Conservation (phyloP, 306 rosid species). For the Dalbergia cochinchinensis region DNA sequence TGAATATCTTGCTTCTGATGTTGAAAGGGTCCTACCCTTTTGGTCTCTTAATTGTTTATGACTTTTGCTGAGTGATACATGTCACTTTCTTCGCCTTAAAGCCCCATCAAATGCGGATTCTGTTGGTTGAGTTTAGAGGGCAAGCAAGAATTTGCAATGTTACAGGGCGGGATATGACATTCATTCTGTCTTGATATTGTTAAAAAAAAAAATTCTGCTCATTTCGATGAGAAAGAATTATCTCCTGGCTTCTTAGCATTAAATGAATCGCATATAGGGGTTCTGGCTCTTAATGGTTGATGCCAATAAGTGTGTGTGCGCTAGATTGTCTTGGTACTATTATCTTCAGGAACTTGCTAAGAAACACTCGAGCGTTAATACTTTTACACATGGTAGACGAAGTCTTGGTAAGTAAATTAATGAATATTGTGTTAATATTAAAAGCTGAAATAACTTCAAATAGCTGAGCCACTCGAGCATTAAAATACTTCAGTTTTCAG, state of each 20-base stretch:
- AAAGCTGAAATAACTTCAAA: background rate
- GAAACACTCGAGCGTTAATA: background rate
- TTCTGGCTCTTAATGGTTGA: background rate
- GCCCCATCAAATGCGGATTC: background rate
- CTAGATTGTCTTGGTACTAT: background rate
- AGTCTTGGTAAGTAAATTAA: background rate
- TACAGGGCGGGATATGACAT: constrained; percentile 4
- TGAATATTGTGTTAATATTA: background rate
- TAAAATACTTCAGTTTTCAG: background rate
- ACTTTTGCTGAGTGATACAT: background rate
- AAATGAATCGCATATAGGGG: background rate
- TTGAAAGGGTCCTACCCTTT: constrained; percentile 2
- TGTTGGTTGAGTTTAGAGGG: background rate
- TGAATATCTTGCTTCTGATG: background rate
- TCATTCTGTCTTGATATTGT: background rate
- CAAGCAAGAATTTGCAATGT: constrained; percentile 4
- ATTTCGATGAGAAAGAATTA: constrained; percentile 28
- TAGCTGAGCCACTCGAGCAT: background rate
- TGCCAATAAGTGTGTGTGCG: background rate
- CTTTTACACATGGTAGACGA: background rate
- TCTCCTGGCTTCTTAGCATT: background rate
- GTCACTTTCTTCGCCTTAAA: background rate
- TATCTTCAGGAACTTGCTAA: background rate
- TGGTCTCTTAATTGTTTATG: background rate
- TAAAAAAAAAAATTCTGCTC: background rate